Evolutionary conservation across 306 rosid genomes (phyloP).

Genomic region (Prunus mongolica): DNA sequence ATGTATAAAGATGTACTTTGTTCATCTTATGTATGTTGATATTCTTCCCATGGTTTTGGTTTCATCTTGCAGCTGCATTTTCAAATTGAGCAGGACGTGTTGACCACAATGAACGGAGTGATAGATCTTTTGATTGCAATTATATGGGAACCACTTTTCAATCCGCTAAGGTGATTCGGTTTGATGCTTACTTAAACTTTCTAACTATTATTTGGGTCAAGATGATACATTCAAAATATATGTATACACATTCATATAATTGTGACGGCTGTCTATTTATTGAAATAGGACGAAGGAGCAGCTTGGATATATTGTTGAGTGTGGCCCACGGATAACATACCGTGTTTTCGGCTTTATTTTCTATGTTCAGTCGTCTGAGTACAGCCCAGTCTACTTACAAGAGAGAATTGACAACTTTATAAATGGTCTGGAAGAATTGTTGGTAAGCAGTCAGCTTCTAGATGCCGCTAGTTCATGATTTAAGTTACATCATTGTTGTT

Average conservation of each 20-base stretch:
- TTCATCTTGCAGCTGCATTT: conserved; percentile 72
- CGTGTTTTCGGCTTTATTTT: conserved; percentile 77
- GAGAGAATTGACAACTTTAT: conserved; percentile 77
- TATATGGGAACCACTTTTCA: conserved; percentile 79
- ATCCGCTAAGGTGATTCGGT: conserved; percentile 78
- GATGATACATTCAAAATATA: not conserved
- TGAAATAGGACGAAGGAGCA: conserved; percentile 90
- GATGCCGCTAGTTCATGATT: conserved; percentile 8
- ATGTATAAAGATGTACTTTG: conserved; percentile 4
- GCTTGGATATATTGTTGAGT: conserved; percentile 88
- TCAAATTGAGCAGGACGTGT: conserved; percentile 75
- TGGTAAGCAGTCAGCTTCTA: conserved; percentile 46
- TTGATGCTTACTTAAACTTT: conserved; percentile 6
- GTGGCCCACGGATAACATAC: conserved; percentile 64
- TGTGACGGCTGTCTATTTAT: conserved; percentile 8
- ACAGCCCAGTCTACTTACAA: conserved; percentile 75
- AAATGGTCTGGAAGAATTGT: conserved; percentile 60
- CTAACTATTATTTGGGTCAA: not conserved
- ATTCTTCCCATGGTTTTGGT: conserved; percentile 1
- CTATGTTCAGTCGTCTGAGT: conserved; percentile 77
- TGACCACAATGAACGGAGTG: conserved; percentile 64
- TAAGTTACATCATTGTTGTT: not conserved
- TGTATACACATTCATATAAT: not conserved
- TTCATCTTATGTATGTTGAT: not conserved
- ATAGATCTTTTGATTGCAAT: conserved; percentile 86